phyloP scores from a whole-genome alignment of 2,329 filamentous ascomycete species.

The Fusarium gaditjirri region DNA sequence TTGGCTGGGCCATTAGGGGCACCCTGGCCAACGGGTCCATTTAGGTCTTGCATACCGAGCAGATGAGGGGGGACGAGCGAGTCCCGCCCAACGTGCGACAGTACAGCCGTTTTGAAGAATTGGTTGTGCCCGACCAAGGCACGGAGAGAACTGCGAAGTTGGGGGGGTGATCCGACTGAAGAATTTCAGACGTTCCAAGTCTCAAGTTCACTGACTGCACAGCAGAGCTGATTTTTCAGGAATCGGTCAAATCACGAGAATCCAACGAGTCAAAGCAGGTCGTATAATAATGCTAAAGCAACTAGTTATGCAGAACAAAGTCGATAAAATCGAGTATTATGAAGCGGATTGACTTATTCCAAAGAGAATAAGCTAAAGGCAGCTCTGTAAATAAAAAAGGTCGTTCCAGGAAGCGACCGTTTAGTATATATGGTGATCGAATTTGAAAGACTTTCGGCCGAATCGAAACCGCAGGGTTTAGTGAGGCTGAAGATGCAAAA shows the following conservation, averaged over 20 bases:
- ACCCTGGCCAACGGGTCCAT: slow-evolving; percentile 65
- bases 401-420: slow-evolving; percentile 42
- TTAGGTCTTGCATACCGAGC: slow-evolving; percentile 91
- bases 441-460: slow-evolving; percentile 40
- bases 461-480: slow-evolving; percentile 34
- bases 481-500: slow-evolving; percentile 35
- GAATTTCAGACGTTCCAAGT: slow-evolving; percentile 16
- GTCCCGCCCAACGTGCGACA: slow-evolving; percentile 83
- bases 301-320: slow-evolving; percentile 39
- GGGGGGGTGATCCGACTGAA: slow-evolving; percentile 17
- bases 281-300: slow-evolving; percentile 32
- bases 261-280: slow-evolving; percentile 14
- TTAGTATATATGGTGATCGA: slow-evolving; percentile 44
- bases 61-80: slow-evolving; percentile 86
- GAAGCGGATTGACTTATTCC: slow-evolving; percentile 37
- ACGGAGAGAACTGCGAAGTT: slow-evolving; percentile 34
- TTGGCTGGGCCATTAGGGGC: slow-evolving; percentile 60
- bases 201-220: slow-evolving; percentile 26
- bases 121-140: slow-evolving; percentile 61
- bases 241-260: slow-evolving; percentile 10
- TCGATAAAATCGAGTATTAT: slow-evolving; percentile 40
- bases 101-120: slow-evolving; percentile 81
- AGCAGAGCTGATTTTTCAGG: slow-evolving; percentile 19
- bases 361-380: slow-evolving; percentile 24
- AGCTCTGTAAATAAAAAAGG: slow-evolving; percentile 29